Evolutionary conservation across 148 eudicot genomes (phyloP), one percentile per base, ranked within the genome.

Genomic region (Rhododendron ferrugineum): DNA sequence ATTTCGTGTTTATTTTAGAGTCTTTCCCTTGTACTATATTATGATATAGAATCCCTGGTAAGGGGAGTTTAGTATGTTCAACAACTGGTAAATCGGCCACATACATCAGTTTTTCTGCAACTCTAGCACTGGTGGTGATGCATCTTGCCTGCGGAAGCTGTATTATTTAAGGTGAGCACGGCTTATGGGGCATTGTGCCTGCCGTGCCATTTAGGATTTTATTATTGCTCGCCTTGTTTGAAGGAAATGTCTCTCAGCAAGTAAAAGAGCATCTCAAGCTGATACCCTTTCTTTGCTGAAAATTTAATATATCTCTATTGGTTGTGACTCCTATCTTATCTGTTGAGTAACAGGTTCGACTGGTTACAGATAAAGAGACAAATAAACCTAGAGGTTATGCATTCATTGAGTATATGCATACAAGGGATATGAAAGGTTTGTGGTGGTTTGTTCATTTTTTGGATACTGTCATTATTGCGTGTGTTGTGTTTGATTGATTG

Each of bases 371-470:
- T 85, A 94, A 92, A 83, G 92, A 90, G 79, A 87, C 94, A 37
- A 97, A 91, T 87, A 97, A 95, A 85, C 98, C 98, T 22, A 94
- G 90, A 91, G 99, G 99, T 56, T 97, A 97, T 93, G 99, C 97
- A 52, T 97, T 97, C 84, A 93, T 97, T 73, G 99, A 97, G 88
- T 97, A 89, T 86, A 86, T 94, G 86, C 99, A 97, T 84, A 95
- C 98, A 79, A 90, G 99, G n/a, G 99, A 97, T 86, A 97, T 97
- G 99, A 97, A 97, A 97, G 96, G 99, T 97, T 66, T 28, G 90
- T 30, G 11, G 81, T 60, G 23, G 10, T 77, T 23, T 62, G 6
- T 54, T 60, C 36, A 6, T 30, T 3, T 3, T 26, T 46, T 73
- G 83, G n/a, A 11, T 30, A 18, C 50, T 84, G 20, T 52, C 0